Conservation (phyloP, 1,139 yeast species). For the Yamadazyma atmosphaerica region DNA sequence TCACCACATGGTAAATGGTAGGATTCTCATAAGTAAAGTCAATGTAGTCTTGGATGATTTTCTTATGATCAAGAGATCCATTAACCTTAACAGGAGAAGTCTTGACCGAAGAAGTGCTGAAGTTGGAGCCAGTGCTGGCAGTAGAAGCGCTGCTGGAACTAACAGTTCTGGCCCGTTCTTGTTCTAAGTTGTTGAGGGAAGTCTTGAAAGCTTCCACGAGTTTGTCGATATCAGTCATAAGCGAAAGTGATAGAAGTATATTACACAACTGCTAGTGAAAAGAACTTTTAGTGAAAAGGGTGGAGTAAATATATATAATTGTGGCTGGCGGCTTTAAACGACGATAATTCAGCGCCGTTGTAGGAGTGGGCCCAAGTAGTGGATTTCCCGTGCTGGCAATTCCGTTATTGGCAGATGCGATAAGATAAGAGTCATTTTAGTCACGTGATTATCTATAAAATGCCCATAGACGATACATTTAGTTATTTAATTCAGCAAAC, state of each 20-base stretch:
- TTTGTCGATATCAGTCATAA: constrained; percentile 16
- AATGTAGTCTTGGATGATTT: constrained; percentile 32
- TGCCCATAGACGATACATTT: background rate
- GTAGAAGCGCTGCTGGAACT: background rate
- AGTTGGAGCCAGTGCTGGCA: background rate
- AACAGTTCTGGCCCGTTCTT: background rate
- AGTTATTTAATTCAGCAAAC: background rate
- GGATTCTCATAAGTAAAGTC: constrained; percentile 41
- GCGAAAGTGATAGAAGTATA: background rate
- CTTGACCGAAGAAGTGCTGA: no score
- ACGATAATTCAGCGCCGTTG: no score
- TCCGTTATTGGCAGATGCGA: constrained; percentile 9
- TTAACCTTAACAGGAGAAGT: background rate
- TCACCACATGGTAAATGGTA: constrained; percentile 43
- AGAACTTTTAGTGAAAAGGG: no score
- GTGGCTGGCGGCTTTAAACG: no score
- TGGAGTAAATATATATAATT: no score
- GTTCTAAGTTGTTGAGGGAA: constrained; percentile 12
- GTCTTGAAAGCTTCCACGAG: constrained; percentile 17
- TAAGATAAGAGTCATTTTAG: constrained; percentile 4
- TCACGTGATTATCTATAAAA: no score
- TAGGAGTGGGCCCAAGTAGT: background rate
- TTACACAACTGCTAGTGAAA: no score
- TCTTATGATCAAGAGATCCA: constrained; percentile 8
- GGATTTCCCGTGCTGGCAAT: background rate